Base-by-base conservation (phyloP, 2,329 filamentous ascomycete species). In the Colletotrichum costaricense region DNA sequence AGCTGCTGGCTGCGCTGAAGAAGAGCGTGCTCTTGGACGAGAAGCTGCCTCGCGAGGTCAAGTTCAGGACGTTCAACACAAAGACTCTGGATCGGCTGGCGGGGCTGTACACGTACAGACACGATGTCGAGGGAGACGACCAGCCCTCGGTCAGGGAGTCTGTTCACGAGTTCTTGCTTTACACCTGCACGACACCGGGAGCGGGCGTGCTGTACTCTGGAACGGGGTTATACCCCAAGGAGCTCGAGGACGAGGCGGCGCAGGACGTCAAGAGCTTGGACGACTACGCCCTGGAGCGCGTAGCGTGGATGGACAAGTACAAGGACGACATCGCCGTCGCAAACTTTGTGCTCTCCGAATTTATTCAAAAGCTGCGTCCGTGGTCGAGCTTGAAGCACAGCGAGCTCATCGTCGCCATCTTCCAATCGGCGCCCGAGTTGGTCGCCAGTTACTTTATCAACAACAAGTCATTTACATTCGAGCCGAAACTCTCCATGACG, bases 401-500 rank as follows among this genome's bases (percentile, higher is more conserved):
- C 77, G 93, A 98, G 77, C 88, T 99, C 11, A 84, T 98, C 2
- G 85, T 96, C 5, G 88, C 92, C 4, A 95, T 97, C 42, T 97
- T 99, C 79, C 88, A 87, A 74, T 90, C 90, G 8, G 94, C 93
- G 0, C 96, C 97, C 0, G 97, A 98, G 82, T 88, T 98, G 3
- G 90, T 97, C 1, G 93, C 95, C 56, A 92, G 95, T 78, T 99
- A 97, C 81, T 98, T 98, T 79, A 87, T 91, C 56, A 92, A 90
- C 79, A 95, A 95, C 79, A 92, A 90, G 73, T 90, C 92, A 67
- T 97, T 98, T 78, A 91, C 92, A 0, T 95, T 97, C 75, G 95
- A 98, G 55, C 95, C 97, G 0, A 98, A 98, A 79, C 88, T 97
- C 5, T 97, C 95, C 3, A 92, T 95, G 57, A 97, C 95, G 0